phyloP scores from a whole-genome alignment of 176 grass and related monocot genomes.

The Miscanthus lutarioriparius region DNA sequence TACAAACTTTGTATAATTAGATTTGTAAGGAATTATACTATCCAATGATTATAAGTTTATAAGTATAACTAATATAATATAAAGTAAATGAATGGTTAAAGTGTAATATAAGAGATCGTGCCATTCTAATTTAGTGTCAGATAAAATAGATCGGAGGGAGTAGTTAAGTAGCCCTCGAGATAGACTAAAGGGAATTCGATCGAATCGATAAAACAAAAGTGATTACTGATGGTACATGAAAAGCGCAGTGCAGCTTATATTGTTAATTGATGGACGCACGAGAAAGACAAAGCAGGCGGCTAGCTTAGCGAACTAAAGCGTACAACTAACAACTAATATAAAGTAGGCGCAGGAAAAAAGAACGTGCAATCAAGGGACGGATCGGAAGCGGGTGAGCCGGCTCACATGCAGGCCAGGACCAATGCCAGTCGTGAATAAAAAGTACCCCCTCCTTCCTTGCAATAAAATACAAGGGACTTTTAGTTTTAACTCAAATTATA shows the following conservation, averaged over 20 bases:
- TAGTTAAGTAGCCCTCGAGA: background rate
- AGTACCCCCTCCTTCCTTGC: background rate
- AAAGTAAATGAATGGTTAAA: too few species aligned
- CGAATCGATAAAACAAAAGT: background rate
- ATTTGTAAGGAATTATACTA: too few species aligned
- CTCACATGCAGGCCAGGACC: background rate
- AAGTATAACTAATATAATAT: too few species aligned
- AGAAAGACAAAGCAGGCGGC: background rate
- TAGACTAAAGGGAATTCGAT: background rate
- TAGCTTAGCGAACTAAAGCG: background rate
- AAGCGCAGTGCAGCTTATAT: background rate
- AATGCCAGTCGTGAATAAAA: background rate
- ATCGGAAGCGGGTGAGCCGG: background rate
- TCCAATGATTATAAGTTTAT: too few species aligned
- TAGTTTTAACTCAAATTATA: background rate
- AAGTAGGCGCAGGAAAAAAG: background rate
- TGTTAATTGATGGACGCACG: background rate
- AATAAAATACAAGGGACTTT: background rate
- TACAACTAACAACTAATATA: background rate
- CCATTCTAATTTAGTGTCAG: too few species aligned
- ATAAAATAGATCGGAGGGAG: too few species aligned
- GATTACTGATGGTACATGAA: background rate
- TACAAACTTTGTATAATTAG: too few species aligned
- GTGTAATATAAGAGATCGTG: too few species aligned
- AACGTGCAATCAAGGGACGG: background rate